A percentile compares a stretch with the other conserved stretches of the same genome.
Evolutionary conservation across 2,329 filamentous ascomycete genomes (phyloP).

Genomic region (Aphanoascus verrucosus): DNA sequence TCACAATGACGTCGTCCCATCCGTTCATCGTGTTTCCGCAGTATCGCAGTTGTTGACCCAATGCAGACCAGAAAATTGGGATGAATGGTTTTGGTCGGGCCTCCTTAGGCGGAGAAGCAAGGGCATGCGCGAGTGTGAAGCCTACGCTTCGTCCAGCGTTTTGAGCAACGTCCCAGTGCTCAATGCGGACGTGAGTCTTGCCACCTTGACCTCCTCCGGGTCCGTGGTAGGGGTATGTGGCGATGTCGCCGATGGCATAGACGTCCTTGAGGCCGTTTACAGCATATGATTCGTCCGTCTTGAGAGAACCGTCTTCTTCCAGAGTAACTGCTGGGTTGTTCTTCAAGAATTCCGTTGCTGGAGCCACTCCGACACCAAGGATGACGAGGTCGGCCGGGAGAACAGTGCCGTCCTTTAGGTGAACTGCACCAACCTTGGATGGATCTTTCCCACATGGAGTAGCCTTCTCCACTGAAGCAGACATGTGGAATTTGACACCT

Average conservation of each 20-base stretch:
- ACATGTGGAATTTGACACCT: slow-evolving; percentile 80
- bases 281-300: slow-evolving; percentile 67
- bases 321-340: slow-evolving; percentile 60
- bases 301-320: slow-evolving; percentile 74
- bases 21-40: slow-evolving; percentile 76
- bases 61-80: slow-evolving; percentile 92
- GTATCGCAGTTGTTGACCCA: slow-evolving; percentile 82
- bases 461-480: slow-evolving; percentile 71
- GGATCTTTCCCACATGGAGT: slow-evolving; percentile 57
- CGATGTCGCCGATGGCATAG: slow-evolving; percentile 90
- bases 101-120: slow-evolving; percentile 20
- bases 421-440: slow-evolving; percentile 65
- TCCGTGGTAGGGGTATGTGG: slow-evolving; percentile 85
- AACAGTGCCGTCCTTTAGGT: slow-evolving; percentile 73
- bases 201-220: slow-evolving; percentile 56
- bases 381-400: slow-evolving; percentile 84
- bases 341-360: slow-evolving; percentile 71
- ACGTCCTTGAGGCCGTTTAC: slow-evolving; percentile 69
- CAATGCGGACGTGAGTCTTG: slow-evolving; percentile 66
- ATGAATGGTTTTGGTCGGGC: slow-evolving; percentile 62
- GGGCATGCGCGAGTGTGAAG: slow-evolving; percentile 58
- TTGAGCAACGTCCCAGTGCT: slow-evolving; percentile 98
- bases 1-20: slow-evolving; percentile 74
- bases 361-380: slow-evolving; percentile 77
- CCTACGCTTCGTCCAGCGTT: slow-evolving; percentile 78